Evolutionary conservation across 345 rosid genomes (phyloP).

Genomic region (Passiflora organensis): DNA sequence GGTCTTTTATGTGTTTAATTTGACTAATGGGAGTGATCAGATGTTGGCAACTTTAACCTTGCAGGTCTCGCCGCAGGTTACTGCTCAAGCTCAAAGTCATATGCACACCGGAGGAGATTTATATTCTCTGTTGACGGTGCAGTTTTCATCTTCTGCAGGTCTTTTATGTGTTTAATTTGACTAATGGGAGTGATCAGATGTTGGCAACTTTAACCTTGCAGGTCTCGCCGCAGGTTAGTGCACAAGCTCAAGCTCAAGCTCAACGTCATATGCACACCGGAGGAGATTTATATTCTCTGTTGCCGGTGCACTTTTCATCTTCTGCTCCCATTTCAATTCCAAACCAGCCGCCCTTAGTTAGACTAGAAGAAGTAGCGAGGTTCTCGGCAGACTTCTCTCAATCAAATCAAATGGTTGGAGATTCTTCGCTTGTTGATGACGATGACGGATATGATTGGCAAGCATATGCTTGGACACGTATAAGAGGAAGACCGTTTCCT

Average conservation of each 20-base stretch:
- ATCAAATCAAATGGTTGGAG: constrained; percentile 39
- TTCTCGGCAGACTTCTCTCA: constrained; percentile 35
- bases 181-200: too few relatives aligned
- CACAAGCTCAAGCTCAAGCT: too few relatives aligned
- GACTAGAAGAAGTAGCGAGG: constrained; percentile 25
- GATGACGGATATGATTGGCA: constrained; percentile 87
- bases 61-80: constrained; percentile 76
- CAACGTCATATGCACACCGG: constrained; percentile 32
- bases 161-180: too few relatives aligned
- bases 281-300: constrained; percentile 26
- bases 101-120: too few relatives aligned
- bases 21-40: constrained; percentile 21
- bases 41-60: too few relatives aligned
- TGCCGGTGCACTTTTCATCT: constrained; percentile 3
- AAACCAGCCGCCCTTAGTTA: constrained; percentile 29
- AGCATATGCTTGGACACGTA: constrained; percentile 83
- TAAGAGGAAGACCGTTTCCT: constrained; percentile 75
- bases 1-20: constrained; percentile 16
- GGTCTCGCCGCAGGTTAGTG: constrained; percentile 73
- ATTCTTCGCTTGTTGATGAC: constrained; percentile 27
- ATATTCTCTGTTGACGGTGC: too few relatives aligned
- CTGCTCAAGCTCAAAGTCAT: constrained; percentile 43
- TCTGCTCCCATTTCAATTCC: neutral
- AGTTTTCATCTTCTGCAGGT: too few relatives aligned
- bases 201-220: constrained; percentile 27